phyloP scores from a whole-genome alignment of 257 asterid genomes.

The Misopates orontium region DNA sequence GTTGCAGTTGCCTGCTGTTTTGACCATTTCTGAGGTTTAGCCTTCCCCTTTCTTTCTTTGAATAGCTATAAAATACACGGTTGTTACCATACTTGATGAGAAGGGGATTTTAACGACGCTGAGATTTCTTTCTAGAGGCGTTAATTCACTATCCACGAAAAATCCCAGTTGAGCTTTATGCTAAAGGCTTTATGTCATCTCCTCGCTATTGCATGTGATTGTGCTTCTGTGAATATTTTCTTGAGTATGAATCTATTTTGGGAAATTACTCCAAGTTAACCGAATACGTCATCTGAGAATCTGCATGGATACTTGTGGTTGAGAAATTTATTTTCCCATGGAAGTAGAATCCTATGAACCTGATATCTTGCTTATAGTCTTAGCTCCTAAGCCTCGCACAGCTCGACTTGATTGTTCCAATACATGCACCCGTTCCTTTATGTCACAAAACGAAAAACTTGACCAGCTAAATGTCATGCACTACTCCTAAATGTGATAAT shows the following conservation, averaged over 20 bases:
- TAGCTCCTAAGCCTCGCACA: conserved; percentile 24
- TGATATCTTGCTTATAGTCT: conserved; percentile 16
- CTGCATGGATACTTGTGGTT: conserved; percentile 5
- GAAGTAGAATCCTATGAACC: conserved; percentile 1
- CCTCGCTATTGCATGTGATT: background rate
- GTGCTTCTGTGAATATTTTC: background rate
- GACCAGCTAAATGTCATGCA: conserved; percentile 2
- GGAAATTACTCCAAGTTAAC: no score
- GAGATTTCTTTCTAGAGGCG: no score
- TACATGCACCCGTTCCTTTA: conserved; percentile 21
- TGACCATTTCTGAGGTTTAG: no score
- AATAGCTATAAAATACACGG: no score
- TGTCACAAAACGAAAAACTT: conserved; percentile 1
- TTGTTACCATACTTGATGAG: no score
- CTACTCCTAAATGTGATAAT: conserved; percentile 11
- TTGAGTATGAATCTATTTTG: background rate
- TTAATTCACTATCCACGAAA: no score
- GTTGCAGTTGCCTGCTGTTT: no score
- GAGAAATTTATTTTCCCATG: conserved; percentile 15
- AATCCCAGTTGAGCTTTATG: no score
- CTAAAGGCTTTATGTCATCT: background rate
- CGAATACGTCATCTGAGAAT: no score
- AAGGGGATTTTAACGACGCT: no score
- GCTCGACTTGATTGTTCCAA: conserved; percentile 22
- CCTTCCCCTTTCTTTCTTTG: no score